These are phyloP conservation scores for Clonostachys rhizophaga DNA, from an alignment of 2,329 filamentous ascomycete genomes.

Conservation along the genomic window DNA sequence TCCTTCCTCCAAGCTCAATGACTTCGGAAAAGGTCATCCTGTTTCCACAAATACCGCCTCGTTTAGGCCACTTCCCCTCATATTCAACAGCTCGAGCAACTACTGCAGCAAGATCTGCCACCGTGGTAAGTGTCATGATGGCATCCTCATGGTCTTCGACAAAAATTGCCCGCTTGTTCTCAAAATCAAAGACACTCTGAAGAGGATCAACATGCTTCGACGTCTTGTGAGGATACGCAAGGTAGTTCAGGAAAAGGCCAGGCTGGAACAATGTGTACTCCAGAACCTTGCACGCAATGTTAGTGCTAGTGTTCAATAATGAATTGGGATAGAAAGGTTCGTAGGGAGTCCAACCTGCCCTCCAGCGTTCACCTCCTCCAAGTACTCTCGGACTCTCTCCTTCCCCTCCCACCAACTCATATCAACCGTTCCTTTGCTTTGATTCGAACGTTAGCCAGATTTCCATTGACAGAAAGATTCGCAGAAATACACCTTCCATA, in stretches of 20 bases:
- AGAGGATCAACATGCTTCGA: conserved; percentile 33
- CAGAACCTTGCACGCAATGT: conserved; percentile 29
- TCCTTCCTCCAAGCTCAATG: conserved; percentile 28
- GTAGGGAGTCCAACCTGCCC: no score
- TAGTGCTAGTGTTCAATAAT: no score
- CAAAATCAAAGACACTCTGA: conserved; percentile 30
- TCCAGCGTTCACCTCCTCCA: conserved; percentile 41
- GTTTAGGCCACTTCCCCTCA: conserved; percentile 33
- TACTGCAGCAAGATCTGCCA: conserved; percentile 32
- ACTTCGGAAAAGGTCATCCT: conserved; percentile 26
- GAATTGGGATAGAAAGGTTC: no score
- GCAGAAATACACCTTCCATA: conserved; percentile 33
- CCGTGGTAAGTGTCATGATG: conserved; percentile 35
- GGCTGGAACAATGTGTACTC: conserved; percentile 54
- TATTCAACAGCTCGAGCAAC: conserved; percentile 35
- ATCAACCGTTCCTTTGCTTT: conserved; percentile 8
- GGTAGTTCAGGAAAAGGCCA: conserved; percentile 49
- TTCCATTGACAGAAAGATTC: not conserved
- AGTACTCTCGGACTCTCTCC: conserved; percentile 38
- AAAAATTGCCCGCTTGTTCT: conserved; percentile 32
- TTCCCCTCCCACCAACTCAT: conserved; percentile 46
- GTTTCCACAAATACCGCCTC: conserved; percentile 33
- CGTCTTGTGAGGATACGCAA: conserved; percentile 42
- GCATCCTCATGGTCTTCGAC: conserved; percentile 34
- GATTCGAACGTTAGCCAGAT: not conserved